phyloP scores from a whole-genome alignment of 257 asterid genomes.

The Gentiana macrophylla region DNA sequence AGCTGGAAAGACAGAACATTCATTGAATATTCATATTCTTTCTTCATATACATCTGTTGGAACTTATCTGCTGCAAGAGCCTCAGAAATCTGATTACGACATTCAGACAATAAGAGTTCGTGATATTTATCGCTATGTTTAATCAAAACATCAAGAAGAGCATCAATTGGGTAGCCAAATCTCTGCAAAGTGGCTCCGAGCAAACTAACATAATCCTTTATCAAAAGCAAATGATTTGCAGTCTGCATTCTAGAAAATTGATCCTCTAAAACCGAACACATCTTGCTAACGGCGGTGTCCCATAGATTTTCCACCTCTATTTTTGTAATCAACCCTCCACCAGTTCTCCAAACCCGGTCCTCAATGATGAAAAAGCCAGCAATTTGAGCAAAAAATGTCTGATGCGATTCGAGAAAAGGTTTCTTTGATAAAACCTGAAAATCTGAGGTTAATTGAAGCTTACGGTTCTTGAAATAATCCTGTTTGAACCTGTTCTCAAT shows the following conservation, averaged over 20 bases:
- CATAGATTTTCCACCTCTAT: slow-evolving; percentile 28
- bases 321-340: slow-evolving; percentile 72
- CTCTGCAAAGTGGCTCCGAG: slow-evolving; percentile 81
- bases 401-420: slow-evolving; percentile 85
- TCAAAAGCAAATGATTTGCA: too few relatives aligned
- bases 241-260: too few relatives aligned
- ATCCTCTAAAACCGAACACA: too few relatives aligned
- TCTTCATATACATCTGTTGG: too few relatives aligned
- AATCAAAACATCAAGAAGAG: too few relatives aligned
- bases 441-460: slow-evolving; percentile 1
- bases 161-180: slow-evolving; percentile 42
- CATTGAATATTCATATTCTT: too few relatives aligned
- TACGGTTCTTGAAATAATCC: slow-evolving; percentile 26
- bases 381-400: slow-evolving; percentile 27
- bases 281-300: too few relatives aligned
- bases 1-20: slow-evolving; percentile 42
- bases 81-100: too few relatives aligned
- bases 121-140: too few relatives aligned
- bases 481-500: slow-evolving; percentile 63
- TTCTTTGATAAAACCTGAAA: slow-evolving; percentile 92
- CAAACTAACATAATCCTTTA: neutral
- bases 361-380: slow-evolving; percentile 1
- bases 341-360: slow-evolving; percentile 81
- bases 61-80: too few relatives aligned
- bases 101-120: too few relatives aligned